A percentile compares a stretch with the other conserved stretches of the same genome.
Evolutionary conservation across 192 early-diverging fungal genomes (phyloP).

Genomic region (Backusella parvicylindrica): DNA sequence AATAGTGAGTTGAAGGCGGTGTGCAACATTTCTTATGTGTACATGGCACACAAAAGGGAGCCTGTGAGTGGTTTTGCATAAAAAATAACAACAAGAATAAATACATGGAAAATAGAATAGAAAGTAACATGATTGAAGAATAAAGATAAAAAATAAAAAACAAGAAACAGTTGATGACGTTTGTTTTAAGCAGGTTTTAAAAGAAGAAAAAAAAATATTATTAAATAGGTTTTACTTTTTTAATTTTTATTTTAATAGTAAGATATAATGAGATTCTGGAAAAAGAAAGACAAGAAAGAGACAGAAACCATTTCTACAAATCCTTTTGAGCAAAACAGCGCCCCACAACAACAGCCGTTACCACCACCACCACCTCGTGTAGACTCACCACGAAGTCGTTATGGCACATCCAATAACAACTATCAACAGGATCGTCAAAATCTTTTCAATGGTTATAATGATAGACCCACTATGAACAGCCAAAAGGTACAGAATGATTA

Average conservation of each 20-base stretch:
- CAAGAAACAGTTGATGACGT: background rate
- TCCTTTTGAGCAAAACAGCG: background rate
- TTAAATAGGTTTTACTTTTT: background rate
- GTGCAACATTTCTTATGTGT: background rate
- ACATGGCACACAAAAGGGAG: background rate
- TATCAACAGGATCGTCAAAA: conserved; percentile 4
- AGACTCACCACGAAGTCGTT: background rate
- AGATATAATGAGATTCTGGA: background rate
- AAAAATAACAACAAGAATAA: background rate
- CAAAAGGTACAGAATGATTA: background rate
- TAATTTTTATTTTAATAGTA: background rate
- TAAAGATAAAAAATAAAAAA: background rate
- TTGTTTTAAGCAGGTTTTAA: background rate
- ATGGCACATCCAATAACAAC: background rate
- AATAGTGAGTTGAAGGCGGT: background rate
- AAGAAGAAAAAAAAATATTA: background rate
- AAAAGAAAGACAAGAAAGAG: background rate
- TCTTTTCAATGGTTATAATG: background rate
- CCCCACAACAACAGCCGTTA: background rate
- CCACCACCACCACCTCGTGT: background rate
- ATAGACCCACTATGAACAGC: background rate
- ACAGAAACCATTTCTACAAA: background rate
- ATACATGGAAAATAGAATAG: background rate
- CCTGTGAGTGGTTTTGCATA: background rate
- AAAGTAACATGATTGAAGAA: background rate